Evolutionary conservation across 1,139 yeast species (phyloP).

Genomic region (Zygotorulaspora mrakii): DNA sequence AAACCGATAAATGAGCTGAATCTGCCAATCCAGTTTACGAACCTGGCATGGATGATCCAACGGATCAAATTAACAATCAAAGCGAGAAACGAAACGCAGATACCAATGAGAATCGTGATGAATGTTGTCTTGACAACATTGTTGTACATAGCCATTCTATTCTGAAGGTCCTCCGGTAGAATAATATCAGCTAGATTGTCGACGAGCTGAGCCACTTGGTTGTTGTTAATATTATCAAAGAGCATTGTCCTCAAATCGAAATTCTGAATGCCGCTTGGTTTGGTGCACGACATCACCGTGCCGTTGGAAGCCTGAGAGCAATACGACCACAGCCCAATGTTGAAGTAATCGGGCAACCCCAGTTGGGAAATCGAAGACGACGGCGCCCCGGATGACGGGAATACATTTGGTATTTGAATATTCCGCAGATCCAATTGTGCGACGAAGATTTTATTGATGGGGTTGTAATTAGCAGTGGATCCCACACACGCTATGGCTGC

Average conservation of each 20-base stretch:
- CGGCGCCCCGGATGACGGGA: slow-evolving; percentile 15
- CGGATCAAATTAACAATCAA: slow-evolving; percentile 24
- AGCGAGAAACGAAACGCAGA: slow-evolving; percentile 23
- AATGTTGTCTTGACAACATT: slow-evolving; percentile 30
- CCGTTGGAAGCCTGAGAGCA: slow-evolving; percentile 23
- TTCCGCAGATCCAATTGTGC: slow-evolving; percentile 30
- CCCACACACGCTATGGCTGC: slow-evolving; percentile 34
- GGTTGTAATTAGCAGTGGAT: slow-evolving; percentile 30
- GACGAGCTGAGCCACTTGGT: slow-evolving; percentile 19
- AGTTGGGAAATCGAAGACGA: slow-evolving; percentile 12
- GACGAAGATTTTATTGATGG: slow-evolving; percentile 30
- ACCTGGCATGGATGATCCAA: slow-evolving; percentile 25
- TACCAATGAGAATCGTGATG: slow-evolving; percentile 31
- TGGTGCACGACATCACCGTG: slow-evolving; percentile 25
- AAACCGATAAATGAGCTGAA: slow-evolving; percentile 26
- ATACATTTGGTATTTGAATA: slow-evolving; percentile 17
- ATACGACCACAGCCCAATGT: slow-evolving; percentile 36
- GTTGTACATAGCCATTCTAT: slow-evolving; percentile 28
- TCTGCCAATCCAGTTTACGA: slow-evolving; percentile 25
- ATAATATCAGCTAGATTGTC: slow-evolving; percentile 24
- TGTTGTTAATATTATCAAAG: slow-evolving; percentile 26
- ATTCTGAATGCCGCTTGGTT: slow-evolving; percentile 32
- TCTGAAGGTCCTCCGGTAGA: slow-evolving; percentile 26
- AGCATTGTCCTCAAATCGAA: slow-evolving; percentile 26
- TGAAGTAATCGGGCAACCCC: slow-evolving; percentile 28